These are phyloP conservation scores for peach (Prunus persica) DNA, from an alignment of 306 rosid species.

Conservation along the genomic window DNA sequence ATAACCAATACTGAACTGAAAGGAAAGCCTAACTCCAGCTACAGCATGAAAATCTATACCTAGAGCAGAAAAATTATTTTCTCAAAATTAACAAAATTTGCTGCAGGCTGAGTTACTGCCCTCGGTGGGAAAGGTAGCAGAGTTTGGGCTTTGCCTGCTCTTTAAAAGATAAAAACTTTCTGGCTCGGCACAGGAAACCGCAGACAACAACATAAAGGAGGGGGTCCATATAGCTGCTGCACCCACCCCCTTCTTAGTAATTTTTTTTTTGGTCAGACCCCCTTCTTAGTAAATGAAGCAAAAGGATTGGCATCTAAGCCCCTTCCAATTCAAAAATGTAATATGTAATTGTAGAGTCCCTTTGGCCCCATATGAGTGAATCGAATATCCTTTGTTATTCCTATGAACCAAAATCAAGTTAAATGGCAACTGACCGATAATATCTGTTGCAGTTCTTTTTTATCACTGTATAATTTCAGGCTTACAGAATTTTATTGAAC, in stretches of 20 bases:
- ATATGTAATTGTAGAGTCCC: background rate
- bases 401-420: background rate
- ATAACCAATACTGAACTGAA: constrained; percentile 9
- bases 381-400: background rate
- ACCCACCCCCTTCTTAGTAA: background rate
- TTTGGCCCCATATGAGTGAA: background rate
- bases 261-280: background rate
- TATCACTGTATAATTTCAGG: background rate
- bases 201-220: background rate
- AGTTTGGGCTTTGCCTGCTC: background rate
- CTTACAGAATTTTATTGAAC: background rate
- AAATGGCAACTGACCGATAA: background rate
- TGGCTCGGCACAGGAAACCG: background rate
- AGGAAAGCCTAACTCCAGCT: constrained; percentile 4
- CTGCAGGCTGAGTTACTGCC: background rate
- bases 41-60: constrained; percentile 10
- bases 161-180: background rate
- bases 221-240: background rate
- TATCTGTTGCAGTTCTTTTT: background rate
- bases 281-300: background rate
- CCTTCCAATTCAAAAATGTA: background rate
- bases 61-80: background rate
- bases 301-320: background rate
- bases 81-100: background rate
- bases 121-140: background rate